Evolutionary conservation across 2,329 filamentous ascomycete genomes (phyloP).

Genomic region (Aspergillus pseudoviridinutans): DNA sequence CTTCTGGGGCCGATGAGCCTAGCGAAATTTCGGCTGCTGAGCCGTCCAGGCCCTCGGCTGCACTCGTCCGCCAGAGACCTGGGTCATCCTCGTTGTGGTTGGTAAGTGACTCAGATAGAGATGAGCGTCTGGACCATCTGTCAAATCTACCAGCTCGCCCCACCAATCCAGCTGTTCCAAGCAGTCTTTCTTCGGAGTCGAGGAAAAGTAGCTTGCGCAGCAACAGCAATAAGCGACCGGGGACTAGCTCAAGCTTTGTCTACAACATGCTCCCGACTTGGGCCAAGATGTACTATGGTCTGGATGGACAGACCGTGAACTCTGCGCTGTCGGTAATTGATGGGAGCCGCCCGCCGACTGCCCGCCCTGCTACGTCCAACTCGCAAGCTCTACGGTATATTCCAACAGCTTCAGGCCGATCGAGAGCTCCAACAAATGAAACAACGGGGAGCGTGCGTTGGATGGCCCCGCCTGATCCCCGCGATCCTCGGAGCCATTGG

Average conservation of each 20-base stretch:
- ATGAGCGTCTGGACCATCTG: constrained; percentile 35
- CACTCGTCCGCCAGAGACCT: constrained; percentile 18
- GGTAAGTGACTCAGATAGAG: constrained; percentile 29
- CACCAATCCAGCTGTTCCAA: constrained; percentile 28
- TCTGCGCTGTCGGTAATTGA: constrained; percentile 40
- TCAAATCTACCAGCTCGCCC: constrained; percentile 32
- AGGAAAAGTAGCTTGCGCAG: constrained; percentile 36
- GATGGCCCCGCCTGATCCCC: constrained; percentile 22
- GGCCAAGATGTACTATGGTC: constrained; percentile 65
- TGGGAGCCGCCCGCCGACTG: constrained; percentile 25
- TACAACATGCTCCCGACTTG: constrained; percentile 46
- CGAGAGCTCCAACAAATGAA: constrained; percentile 22
- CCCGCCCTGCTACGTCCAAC: constrained; percentile 28
- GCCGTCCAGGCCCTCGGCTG: constrained; percentile 20
- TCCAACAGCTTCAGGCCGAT: constrained; percentile 28
- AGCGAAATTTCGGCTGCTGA: constrained; percentile 20
- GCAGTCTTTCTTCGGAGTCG: constrained; percentile 44
- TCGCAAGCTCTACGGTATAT: constrained; percentile 28
- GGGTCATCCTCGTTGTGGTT: constrained; percentile 31
- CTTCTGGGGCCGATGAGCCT: constrained; percentile 19
- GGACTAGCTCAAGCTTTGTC: constrained; percentile 44
- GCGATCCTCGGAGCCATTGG: constrained; percentile 45
- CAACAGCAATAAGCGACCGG: constrained; percentile 32
- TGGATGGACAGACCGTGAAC: constrained; percentile 54
- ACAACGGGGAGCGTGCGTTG: constrained; percentile 11